These are phyloP conservation scores for Didymella exigua DNA, from an alignment of 2,329 filamentous ascomycete species.

Conservation along the genomic window DNA sequence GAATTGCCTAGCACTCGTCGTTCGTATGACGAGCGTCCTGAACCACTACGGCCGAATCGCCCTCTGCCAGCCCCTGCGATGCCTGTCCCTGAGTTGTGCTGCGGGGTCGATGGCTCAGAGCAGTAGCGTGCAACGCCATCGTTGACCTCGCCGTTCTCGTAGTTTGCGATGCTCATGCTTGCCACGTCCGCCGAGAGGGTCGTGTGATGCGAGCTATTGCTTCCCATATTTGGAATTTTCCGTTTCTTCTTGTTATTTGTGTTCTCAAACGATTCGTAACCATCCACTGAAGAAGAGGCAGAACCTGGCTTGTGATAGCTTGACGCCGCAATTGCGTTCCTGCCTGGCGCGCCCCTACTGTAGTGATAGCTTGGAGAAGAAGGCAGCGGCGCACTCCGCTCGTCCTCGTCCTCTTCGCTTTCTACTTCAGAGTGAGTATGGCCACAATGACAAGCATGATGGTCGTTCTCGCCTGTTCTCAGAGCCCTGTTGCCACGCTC, in stretches of 20 bases:
- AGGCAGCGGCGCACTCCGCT: conserved; percentile 50
- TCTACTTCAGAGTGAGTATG: conserved; percentile 58
- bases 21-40: conserved; percentile 46
- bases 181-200: conserved; percentile 68
- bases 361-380: conserved; percentile 50
- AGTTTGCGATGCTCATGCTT: conserved; percentile 62
- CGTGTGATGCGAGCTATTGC: conserved; percentile 63
- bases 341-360: conserved; percentile 38
- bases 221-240: conserved; percentile 91
- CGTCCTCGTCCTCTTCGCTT: conserved; percentile 63
- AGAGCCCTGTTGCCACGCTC: conserved; percentile 37
- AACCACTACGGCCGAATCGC: conserved; percentile 70
- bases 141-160: conserved; percentile 51
- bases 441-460: conserved; percentile 54
- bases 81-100: conserved; percentile 63
- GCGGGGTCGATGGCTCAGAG: conserved; percentile 59
- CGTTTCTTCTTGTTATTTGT: conserved; percentile 99
- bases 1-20: conserved; percentile 52
- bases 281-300: conserved; percentile 75
- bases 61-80: conserved; percentile 86
- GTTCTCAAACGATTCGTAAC: conserved; percentile 97
- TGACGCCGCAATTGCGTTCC: conserved; percentile 35
- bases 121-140: conserved; percentile 61
- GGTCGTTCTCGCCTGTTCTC: conserved; percentile 59
- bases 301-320: conserved; percentile 55